Base-by-base conservation (phyloP, 805 yeast genomes). In the Kazachstania bromeliacearum region DNA sequence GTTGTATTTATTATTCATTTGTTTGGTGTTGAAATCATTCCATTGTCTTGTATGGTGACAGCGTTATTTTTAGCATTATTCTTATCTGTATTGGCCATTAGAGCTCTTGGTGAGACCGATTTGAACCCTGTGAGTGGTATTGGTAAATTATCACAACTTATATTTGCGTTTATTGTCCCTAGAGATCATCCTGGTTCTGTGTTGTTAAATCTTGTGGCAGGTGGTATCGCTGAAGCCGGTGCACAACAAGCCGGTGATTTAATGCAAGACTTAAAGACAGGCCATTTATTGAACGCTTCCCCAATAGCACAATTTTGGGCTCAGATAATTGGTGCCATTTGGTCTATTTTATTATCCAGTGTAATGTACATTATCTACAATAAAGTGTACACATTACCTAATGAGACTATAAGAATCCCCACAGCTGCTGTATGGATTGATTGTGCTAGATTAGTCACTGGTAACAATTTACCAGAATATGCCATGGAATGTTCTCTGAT, bases 201-300 rank as follows among this genome's bases (percentile, higher is more conserved):
- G 4, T 62, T 89, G 28, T 76, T 85, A 31, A 92, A 89, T 53
- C 64, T 89, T 33, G 81, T 89, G 1, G 95, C 96, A 4, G 98
- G 98, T 13, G 98, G 96, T 10, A 78, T 89, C 28, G 94, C 97
- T 1, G 98, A 89, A 62, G 96, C 97, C 0, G 97, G 97, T 7
- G 96, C 98, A 2, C 97, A 92, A 62, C 98, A 89, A 61, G 96
- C 97, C 2, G 97, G 98, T 21, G 98, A 89, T 60, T 67, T 89
- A 53, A 84, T 92, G 95, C 98, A 89, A 63, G 97, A 92, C 61
- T 67, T 89, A 47, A 92, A 92, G 57, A 88, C 98, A 0, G 97
- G 97, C 0, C 89, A 84, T 59, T 59, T 89, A 36, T 52, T 89
- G 2, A 95, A 94, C 12, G 96, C 97, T 0, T 82, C 95, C 0